Conservation (phyloP, 306 rosid species). For the Sindora glabra region DNA sequence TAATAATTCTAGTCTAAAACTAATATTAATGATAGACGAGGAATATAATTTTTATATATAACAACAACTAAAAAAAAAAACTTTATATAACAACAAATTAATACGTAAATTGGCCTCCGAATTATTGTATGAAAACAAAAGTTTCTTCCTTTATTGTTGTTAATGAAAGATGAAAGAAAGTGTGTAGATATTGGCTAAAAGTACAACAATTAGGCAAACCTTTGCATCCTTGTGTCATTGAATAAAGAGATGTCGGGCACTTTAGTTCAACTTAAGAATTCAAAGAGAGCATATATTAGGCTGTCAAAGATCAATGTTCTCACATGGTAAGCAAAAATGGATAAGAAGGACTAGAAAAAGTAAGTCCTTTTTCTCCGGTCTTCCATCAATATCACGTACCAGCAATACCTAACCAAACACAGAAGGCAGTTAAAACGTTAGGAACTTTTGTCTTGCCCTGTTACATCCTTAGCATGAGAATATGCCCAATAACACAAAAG, state of each 20-base stretch:
- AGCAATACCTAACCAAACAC: slow-evolving; percentile 25
- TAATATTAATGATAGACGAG: no score
- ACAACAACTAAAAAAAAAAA: no score
- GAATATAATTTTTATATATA: no score
- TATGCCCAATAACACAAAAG: not conserved
- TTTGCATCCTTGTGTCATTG: slow-evolving; percentile 2
- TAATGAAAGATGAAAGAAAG: no score
- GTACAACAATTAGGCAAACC: not conserved
- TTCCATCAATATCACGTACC: slow-evolving; percentile 24
- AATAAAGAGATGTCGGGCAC: slow-evolving; percentile 13
- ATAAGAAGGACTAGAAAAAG: no score
- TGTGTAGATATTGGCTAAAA: no score
- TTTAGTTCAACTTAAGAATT: slow-evolving; percentile 7
- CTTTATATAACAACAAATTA: no score
- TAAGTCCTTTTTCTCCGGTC: slow-evolving; percentile 14
- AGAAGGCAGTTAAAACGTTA: slow-evolving; percentile 15
- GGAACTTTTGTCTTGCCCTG: slow-evolving; percentile 19
- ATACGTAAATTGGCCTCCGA: no score
- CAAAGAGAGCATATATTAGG: slow-evolving; percentile 6
- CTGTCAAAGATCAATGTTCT: slow-evolving; percentile 18
- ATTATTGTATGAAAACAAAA: no score
- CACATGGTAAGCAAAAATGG: slow-evolving; percentile 27
- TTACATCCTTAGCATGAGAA: not conserved
- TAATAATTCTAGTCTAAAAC: no score
- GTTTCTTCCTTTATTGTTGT: no score